Evolutionary conservation across 768 basidiomycete species (phyloP).

Genomic region (Dendrothele bispora): DNA sequence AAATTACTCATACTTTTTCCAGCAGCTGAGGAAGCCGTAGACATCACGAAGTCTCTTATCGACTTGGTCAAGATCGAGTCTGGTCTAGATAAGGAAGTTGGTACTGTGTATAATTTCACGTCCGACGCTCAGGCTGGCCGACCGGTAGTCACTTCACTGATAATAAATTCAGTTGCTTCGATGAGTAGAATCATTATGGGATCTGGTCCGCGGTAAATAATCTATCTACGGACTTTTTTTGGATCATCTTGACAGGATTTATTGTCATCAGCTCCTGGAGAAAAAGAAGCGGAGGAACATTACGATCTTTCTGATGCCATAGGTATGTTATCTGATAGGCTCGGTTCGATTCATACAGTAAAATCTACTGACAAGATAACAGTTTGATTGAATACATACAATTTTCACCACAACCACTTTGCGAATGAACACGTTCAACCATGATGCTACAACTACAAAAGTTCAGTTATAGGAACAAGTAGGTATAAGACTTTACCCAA

Average conservation of each 20-base stretch:
- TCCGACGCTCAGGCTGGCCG: not conserved
- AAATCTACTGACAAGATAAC: too few species aligned
- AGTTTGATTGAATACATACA: too few species aligned
- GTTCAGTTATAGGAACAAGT: too few species aligned
- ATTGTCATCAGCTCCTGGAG: slow-evolving; percentile 39
- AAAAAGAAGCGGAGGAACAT: too few species aligned
- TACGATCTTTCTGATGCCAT: too few species aligned
- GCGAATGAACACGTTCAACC: too few species aligned
- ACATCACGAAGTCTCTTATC: slow-evolving; percentile 50
- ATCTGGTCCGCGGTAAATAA: slow-evolving; percentile 36
- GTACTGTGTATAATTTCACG: slow-evolving; percentile 31
- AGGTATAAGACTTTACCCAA: too few species aligned
- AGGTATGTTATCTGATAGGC: too few species aligned
- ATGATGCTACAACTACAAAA: too few species aligned
- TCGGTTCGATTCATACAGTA: too few species aligned
- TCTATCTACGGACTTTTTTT: not conserved
- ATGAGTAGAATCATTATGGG: slow-evolving; percentile 61
- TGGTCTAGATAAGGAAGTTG: slow-evolving; percentile 33
- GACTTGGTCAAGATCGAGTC: slow-evolving; percentile 47
- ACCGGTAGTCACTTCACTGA: not conserved
- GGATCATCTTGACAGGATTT: not conserved
- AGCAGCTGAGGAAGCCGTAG: slow-evolving; percentile 50
- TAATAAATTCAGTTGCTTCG: slow-evolving; percentile 36
- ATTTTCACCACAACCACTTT: too few species aligned
- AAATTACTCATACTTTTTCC: not conserved